Conservation (phyloP, 2,329 filamentous ascomycete species). For the Apiospora hydei region DNA sequence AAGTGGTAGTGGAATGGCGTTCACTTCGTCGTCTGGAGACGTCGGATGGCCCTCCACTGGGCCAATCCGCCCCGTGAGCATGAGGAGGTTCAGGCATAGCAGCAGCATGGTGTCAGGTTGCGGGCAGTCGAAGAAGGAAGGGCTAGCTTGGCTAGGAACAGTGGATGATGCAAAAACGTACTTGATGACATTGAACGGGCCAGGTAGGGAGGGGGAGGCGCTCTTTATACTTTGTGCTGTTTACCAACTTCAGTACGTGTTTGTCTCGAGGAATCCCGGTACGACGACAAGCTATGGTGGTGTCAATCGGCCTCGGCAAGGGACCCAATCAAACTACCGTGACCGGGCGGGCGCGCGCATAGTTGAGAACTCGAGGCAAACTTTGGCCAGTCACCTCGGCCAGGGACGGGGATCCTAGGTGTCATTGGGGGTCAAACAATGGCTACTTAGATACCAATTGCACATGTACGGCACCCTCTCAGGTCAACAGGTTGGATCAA, state of each 20-base stretch:
- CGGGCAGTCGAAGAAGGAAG: no score
- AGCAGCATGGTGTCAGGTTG: background rate
- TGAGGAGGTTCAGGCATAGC: background rate
- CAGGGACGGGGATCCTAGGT: no score
- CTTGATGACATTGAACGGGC: no score
- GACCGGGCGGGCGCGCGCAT: background rate
- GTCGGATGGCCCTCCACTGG: background rate
- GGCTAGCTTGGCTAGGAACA: background rate
- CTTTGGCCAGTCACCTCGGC: background rate
- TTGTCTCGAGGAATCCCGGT: background rate
- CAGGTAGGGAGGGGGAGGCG: no score
- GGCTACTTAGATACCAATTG: no score
- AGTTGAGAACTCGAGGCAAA: background rate
- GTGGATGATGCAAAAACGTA: no score
- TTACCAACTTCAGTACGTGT: no score
- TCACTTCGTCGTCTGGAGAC: background rate
- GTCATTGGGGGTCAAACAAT: no score
- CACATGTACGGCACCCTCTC: no score
- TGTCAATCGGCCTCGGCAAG: background rate
- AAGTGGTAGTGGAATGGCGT: background rate
- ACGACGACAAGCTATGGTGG: background rate
- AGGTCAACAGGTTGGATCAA: background rate
- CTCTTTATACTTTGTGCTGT: no score
- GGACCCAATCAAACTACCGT: background rate
- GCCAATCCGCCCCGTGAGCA: background rate